phyloP scores from a whole-genome alignment of 768 basidiomycete species.

The Kwoniella bestiolae region DNA sequence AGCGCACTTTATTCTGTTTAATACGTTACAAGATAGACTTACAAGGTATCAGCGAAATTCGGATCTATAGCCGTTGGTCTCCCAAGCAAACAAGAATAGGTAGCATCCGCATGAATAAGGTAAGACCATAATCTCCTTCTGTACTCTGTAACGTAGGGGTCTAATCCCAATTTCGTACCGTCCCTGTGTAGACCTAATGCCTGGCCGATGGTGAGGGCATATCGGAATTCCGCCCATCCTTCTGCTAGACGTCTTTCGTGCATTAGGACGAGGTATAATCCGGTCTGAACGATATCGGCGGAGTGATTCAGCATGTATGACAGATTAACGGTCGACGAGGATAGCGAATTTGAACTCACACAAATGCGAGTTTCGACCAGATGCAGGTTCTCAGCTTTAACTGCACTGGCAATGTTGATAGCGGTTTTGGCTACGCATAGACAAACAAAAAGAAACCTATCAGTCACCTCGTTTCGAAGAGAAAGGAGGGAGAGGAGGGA shows the following conservation, averaged over 20 bases:
- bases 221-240: constrained; percentile 94
- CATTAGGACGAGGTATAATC: constrained; percentile 65
- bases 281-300: constrained; percentile 62
- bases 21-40: constrained; percentile 60
- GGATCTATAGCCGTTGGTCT: constrained; percentile 81
- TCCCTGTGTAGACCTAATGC: constrained; percentile 91
- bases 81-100: constrained; percentile 74
- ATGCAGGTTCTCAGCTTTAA: constrained; percentile 89
- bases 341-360: constrained; percentile 53
- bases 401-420: constrained; percentile 85
- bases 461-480: too few relatives aligned
- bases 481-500: not conserved
- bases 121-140: constrained; percentile 83
- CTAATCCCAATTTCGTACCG: constrained; percentile 68
- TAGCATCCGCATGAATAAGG: constrained; percentile 89
- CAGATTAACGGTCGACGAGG: not conserved
- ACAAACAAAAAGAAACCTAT: not conserved
- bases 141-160: constrained; percentile 77
- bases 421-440: constrained; percentile 74
- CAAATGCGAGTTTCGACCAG: constrained; percentile 86
- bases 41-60: constrained; percentile 82
- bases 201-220: constrained; percentile 88
- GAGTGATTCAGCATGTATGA: constrained; percentile 15
- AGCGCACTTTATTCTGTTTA: constrained; percentile 17
- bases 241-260: constrained; percentile 71